A percentile compares a stretch with the other conserved stretches of the same genome.
Conservation (phyloP, 306 rosid species). For the Herpetospermum pedunculosum region DNA sequence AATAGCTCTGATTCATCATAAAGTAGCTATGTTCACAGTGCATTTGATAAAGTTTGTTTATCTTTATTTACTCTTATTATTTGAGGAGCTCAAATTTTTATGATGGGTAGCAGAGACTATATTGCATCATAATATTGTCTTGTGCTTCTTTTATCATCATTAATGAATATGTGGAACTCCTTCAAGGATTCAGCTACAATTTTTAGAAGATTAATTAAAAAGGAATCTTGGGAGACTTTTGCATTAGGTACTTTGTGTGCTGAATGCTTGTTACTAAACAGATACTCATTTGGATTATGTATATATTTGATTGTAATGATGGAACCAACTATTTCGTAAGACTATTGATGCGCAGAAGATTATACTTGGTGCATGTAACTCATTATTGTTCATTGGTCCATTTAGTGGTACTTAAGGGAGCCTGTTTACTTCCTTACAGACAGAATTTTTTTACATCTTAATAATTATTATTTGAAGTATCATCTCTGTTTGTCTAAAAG, state of each 20-base stretch:
- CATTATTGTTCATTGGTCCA: neutral
- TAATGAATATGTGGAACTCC: neutral
- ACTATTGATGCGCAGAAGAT: neutral
- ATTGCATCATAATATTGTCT: neutral
- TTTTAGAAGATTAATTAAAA: neutral
- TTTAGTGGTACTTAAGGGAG: neutral
- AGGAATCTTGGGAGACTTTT: neutral
- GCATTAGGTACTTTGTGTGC: neutral
- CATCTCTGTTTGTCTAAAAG: neutral
- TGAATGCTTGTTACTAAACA: neutral
- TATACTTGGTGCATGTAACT: neutral
- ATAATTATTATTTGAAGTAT: neutral
- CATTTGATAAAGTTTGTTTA: neutral
- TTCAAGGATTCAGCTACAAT: neutral
- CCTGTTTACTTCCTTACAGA: neutral
- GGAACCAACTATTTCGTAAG: neutral
- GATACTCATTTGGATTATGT: neutral
- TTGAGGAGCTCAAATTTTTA: neutral
- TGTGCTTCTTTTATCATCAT: neutral
- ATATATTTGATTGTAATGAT: neutral
- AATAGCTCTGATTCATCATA: neutral
- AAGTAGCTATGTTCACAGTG: neutral
- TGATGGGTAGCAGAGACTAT: neutral
- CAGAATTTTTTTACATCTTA: neutral
- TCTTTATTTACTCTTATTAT: neutral